Evolutionary conservation across 2,329 filamentous ascomycete species (phyloP), one percentile per base, ranked within the genome.

Genomic region (Aspergillus brasiliensis): DNA sequence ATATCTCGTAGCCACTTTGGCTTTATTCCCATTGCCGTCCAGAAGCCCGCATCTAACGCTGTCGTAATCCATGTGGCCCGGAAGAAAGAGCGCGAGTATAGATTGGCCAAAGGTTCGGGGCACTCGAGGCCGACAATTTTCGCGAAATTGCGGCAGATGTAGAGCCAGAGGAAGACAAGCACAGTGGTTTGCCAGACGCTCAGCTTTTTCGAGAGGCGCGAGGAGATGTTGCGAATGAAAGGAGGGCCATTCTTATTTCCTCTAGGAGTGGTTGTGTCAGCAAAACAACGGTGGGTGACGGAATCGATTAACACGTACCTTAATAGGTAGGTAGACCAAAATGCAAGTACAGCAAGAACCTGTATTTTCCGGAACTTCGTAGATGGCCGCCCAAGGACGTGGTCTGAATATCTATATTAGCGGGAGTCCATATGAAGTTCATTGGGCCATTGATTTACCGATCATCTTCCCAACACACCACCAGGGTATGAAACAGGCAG

Each of bases 51-150:
- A 70, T 99, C 95, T 62, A 99, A 79, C 0, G 92, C 95, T 0
- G 95, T 99, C 56, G 95, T 88, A 15, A 98, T 86, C 95, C 95
- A 99, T 73, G 95, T 99, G 57, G 95, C 95, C 51, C 95, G 89
- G 75, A 97, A 99, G 79, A 96, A 99, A 27, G 91, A 88, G 54
- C 91, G 84, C 57, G 91, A 92, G 79, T 99, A 99, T 74, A 98
- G 89, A 72, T 96, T 97, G 28, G 93, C 90, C 71, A 99, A 84
- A 19, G 95, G 95, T 70, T 99, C 95, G 3, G 95, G 94, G 66
- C 90, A 93, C 67, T 97, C 92, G 54, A 99, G 86, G 3, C 92
- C 91, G 59, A 97, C 85, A 5, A 99, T 86, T 65, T 96, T 96
- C 73, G 91, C 93, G 69, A 99, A 96, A 78, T 99, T 98, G 59